A percentile compares a stretch with the other conserved stretches of the same genome.
Conservation (phyloP, 2,329 filamentous ascomycete genomes). For the Tolypocladium paradoxum region DNA sequence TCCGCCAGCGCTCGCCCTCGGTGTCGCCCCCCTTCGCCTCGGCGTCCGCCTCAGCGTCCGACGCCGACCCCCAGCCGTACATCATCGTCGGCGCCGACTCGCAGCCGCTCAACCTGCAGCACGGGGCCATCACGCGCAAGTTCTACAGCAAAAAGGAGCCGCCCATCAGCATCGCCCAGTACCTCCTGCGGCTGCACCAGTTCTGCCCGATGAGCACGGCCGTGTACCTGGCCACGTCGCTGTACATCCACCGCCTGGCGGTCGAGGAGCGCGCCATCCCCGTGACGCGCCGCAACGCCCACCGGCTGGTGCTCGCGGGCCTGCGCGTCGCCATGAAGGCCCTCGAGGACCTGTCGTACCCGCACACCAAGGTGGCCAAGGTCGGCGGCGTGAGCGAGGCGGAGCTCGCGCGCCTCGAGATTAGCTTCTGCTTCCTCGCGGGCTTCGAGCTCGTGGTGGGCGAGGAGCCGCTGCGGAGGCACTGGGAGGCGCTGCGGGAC, state of each 20-base stretch:
- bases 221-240: conserved; percentile 80
- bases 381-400: conserved; percentile 79
- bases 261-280: conserved; percentile 68
- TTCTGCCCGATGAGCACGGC: conserved; percentile 91
- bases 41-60: too few species aligned
- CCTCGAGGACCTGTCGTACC: conserved; percentile 83
- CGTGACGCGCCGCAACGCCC: conserved; percentile 74
- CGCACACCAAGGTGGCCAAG: conserved; percentile 71
- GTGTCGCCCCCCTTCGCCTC: conserved; percentile 17
- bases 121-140: conserved; percentile 76
- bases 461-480: conserved; percentile 19
- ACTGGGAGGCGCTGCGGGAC: conserved; percentile 22
- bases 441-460: conserved; percentile 65
- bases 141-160: conserved; percentile 88
- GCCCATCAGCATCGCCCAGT: conserved; percentile 72
- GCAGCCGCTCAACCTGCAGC: conserved; percentile 65
- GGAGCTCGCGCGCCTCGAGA: conserved; percentile 76
- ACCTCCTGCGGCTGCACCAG: conserved; percentile 74
- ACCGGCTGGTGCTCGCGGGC: conserved; percentile 74
- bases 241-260: conserved; percentile 77
- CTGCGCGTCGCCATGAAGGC: conserved; percentile 87
- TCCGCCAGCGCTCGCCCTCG: conserved; percentile 21
- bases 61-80: conserved; percentile 37
- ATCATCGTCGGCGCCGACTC: conserved; percentile 57
- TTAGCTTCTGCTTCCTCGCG: conserved; percentile 80